These are phyloP conservation scores for Dorcoceras hygrometricum DNA, from an alignment of 257 asterid genomes.

Conservation along the genomic window DNA sequence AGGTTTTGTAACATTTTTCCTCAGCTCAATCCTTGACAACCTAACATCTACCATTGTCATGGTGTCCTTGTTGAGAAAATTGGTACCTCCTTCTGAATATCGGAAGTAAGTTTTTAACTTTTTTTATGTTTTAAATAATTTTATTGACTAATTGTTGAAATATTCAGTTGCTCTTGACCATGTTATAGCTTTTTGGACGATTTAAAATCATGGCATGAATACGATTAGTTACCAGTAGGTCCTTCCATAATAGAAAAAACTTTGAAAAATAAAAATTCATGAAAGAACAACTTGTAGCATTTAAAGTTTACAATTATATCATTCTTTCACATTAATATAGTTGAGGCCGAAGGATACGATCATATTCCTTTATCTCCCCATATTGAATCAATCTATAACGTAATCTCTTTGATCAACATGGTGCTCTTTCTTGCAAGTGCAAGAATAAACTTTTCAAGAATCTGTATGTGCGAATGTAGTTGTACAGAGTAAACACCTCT, in stretches of 20 bases:
- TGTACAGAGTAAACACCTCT: neutral
- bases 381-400: neutral
- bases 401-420: neutral
- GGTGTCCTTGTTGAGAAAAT: conserved; percentile 92
- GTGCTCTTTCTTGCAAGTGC: neutral
- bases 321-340: neutral
- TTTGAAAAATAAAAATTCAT: neutral
- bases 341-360: neutral
- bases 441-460: neutral
- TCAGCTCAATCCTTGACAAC: conserved; percentile 92
- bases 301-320: too few species aligned
- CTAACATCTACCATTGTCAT: conserved; percentile 97
- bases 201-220: neutral
- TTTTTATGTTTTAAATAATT: neutral
- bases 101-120: conserved; percentile 63
- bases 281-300: neutral
- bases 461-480: neutral
- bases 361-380: neutral
- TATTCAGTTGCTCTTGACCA: neutral
- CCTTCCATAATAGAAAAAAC: neutral
- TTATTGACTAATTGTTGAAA: neutral
- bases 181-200: neutral
- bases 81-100: conserved; percentile 93
- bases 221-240: neutral
- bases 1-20: conserved; percentile 88